These are phyloP conservation scores for Syzygium aromaticum DNA, from an alignment of 345 rosid species.

Conservation along the genomic window DNA sequence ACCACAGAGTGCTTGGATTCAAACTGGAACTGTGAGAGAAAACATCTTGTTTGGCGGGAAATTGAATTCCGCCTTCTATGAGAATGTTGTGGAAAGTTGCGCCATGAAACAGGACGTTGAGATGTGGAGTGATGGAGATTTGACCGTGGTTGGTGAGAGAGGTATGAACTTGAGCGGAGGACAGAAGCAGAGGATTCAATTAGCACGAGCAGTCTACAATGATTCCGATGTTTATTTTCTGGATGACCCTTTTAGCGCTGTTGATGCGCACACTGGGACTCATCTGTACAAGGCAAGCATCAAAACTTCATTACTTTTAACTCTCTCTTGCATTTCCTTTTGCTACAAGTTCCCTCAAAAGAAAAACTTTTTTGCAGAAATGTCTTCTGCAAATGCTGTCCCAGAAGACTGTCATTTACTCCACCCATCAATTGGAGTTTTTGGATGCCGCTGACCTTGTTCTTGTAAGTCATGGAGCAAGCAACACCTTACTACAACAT, in stretches of 20 bases:
- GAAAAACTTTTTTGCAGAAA: slow-evolving; percentile 26
- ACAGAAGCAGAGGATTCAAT: slow-evolving; percentile 18
- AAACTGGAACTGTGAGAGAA: slow-evolving; percentile 67
- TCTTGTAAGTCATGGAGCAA: slow-evolving; percentile 21
- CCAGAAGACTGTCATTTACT: slow-evolving; percentile 48
- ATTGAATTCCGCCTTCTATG: slow-evolving; percentile 37
- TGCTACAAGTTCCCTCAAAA: neutral
- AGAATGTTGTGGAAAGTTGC: slow-evolving; percentile 51
- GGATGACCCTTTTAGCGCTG: slow-evolving; percentile 29
- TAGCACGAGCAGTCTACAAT: slow-evolving; percentile 25
- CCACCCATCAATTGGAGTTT: slow-evolving; percentile 65
- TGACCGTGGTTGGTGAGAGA: slow-evolving; percentile 68
- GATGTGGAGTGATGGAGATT: slow-evolving; percentile 50
- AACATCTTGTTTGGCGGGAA: slow-evolving; percentile 67
- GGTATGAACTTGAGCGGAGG: slow-evolving; percentile 76
- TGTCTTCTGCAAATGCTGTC: slow-evolving; percentile 43
- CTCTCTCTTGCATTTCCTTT: neutral
- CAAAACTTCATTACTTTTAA: neutral
- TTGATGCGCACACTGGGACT: slow-evolving; percentile 26
- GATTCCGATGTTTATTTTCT: slow-evolving; percentile 23
- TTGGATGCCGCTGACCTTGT: slow-evolving; percentile 54
- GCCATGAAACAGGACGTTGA: slow-evolving; percentile 62
- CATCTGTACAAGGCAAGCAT: slow-evolving; percentile 21
- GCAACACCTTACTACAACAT: neutral
- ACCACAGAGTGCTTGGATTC: slow-evolving; percentile 88